Percentiles rank a stretch among this genome's conserved stretches.
These are phyloP conservation scores for Aureobasidium pullulans DNA, from an alignment of 2,329 filamentous ascomycete genomes.

Conservation along the genomic window DNA sequence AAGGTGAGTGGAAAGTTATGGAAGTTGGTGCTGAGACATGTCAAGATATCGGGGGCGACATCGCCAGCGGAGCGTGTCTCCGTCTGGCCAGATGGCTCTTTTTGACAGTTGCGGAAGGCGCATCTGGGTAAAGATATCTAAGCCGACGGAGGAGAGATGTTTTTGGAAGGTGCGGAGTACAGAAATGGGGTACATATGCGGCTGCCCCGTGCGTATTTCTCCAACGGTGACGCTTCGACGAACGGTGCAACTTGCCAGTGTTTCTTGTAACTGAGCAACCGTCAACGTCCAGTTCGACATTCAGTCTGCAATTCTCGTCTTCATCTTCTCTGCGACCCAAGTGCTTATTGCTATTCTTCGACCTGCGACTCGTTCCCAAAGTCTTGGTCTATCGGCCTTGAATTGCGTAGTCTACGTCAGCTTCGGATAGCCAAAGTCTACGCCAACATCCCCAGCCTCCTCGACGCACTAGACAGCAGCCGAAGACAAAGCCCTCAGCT, in stretches of 20 bases:
- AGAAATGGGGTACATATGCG: background rate
- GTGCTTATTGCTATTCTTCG: background rate
- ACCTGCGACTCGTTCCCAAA: background rate
- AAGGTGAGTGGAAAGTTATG: too few species aligned
- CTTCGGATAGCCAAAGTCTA: background rate
- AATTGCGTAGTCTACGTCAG: background rate
- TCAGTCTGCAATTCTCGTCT: background rate
- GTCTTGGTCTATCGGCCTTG: background rate
- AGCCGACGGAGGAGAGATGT: too few species aligned
- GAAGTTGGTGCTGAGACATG: too few species aligned
- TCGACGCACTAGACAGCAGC: background rate
- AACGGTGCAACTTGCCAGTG: background rate
- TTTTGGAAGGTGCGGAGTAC: background rate
- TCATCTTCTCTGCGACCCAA: background rate
- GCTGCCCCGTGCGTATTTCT: background rate
- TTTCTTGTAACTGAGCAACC: background rate
- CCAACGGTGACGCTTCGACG: background rate
- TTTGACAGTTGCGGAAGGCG: too few species aligned
- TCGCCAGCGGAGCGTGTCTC: too few species aligned
- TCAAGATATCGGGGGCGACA: too few species aligned
- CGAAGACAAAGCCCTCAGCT: background rate
- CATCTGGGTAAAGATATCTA: too few species aligned
- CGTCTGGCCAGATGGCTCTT: too few species aligned
- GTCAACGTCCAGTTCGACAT: background rate
- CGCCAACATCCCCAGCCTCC: conserved; percentile 2